Base-by-base conservation (phyloP, 2,329 filamentous ascomycete species). In the Fusarium brachygibbosum region DNA sequence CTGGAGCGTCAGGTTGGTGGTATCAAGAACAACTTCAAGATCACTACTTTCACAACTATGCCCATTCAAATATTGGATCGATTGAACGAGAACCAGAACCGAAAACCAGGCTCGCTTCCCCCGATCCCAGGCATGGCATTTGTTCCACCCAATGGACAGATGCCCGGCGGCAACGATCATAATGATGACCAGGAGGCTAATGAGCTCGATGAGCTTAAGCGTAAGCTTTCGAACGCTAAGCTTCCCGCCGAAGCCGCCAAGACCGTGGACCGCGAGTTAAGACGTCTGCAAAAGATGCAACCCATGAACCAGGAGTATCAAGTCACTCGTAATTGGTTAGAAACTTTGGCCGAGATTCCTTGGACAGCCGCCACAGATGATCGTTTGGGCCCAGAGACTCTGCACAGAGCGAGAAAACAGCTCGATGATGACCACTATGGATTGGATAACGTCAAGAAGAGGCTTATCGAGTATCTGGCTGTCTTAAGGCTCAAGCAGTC, bases 341-440 rank as follows among this genome's bases (percentile, higher is more conserved):
- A 99, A 80, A 98, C 94, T 14, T 82, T 99, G 59, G 88, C 93
- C 1, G 96, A 99, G 77, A 96, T 99, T 50, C 96, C 96, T 0
- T 99, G 96, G 96, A 88, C 91, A 3, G 89, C 90, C 69, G 84
- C 88, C 52, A 98, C 95, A 0, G 90, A 96, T 65, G 95, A 98
- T 76, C 90, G 93, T 32, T 87, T 99, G 5, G 93, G 94, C 10
- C 87, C 88, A 0, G 91, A 93, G 12, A 98, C 94, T 1, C 79
- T 98, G 58, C 85, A 87, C 61, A 87, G 87, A 72, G 96, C 96
- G 9, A 89, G 93, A 56, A 93, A 94, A 80, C 96, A 98, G 79
- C 87, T 99, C 8, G 94, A 99, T 75, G 91, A 97, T 68, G 96
- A 99, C 76, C 96, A 99, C 79, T 98, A 98, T 73, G 96, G 96